Evolutionary conservation across 306 rosid genomes (phyloP), one percentile per base, ranked within the genome.

Genomic region (Fagus sylvatica): DNA sequence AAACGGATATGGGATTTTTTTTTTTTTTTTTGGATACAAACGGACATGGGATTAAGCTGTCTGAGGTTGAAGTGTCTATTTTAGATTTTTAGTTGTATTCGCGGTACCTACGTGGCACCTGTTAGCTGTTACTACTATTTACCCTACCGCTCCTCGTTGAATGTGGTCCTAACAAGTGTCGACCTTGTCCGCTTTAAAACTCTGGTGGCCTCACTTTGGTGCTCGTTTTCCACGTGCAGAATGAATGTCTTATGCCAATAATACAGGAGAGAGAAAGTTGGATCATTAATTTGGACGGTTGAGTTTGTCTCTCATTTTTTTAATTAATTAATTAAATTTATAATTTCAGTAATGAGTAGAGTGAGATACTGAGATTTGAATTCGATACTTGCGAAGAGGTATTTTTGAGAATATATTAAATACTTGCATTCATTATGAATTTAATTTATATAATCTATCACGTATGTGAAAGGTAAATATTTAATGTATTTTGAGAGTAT

Each of bases 211-310:
- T 72, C 17, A 34, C 57, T 12, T 30, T 16, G 43, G 13, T 40
- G 49, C 85, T 83, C 80, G 79, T 87, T 85, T 88, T 75, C 57
- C 93, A 91, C 90, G 93, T 91, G 93, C 79, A 49, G 1, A 76
- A 42, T 61, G 61, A 3, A 49, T 36, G 59, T 5, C 1, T 10
- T 0, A 0, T 39, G 46, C 3, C 9, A 48, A 85, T 73, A 59
- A 73, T 53, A 43, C 6, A 22, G 2, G 84, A 57, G 37, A 71
- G 57, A 69, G 74, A 53, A 30, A 34, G 13, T 46, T 46, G 34
- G 55, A 39, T 32, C 43, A 1, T 42, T 72, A 74, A 41, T 13
- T 67, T 62, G 60, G 70, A 61, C 74, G 65, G 73, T 54, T 33
- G 4, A 19, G 6, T 13, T 36, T 64, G 8, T 37, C 72, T 61